A percentile compares a stretch with the other conserved stretches of the same genome.
phyloP scores from a whole-genome alignment of 2,329 filamentous ascomycete species.

The Chaetomiaceae sp. region DNA sequence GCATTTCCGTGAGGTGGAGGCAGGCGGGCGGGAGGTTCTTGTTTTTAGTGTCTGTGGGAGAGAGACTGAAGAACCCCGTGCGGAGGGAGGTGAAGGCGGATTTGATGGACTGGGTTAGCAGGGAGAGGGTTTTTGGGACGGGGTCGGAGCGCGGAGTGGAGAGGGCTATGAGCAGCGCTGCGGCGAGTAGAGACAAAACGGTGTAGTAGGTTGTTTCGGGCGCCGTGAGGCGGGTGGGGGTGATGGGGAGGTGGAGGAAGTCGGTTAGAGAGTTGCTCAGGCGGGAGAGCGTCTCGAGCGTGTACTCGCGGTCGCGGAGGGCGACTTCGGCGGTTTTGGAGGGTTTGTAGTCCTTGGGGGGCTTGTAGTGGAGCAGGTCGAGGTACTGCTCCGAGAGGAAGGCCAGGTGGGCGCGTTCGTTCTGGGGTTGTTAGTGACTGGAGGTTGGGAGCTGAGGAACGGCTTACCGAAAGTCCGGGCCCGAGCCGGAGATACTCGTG shows the following conservation, averaged over 20 bases:
- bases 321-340: constrained; percentile 35
- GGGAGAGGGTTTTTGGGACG: constrained; percentile 13
- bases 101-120: constrained; percentile 18
- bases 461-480: constrained; percentile 46
- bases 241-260: constrained; percentile 32
- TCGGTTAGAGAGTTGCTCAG: constrained; percentile 40
- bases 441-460: neutral
- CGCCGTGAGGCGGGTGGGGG: constrained; percentile 34
- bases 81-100: constrained; percentile 21
- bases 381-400: constrained; percentile 50
- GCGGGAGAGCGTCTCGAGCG: constrained; percentile 39
- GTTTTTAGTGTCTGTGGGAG: neutral
- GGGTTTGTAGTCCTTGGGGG: constrained; percentile 49
- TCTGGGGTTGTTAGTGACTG: constrained; percentile 32
- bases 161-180: constrained; percentile 25
- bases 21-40: neutral
- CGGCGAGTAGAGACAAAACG: constrained; percentile 38
- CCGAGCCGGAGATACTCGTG: constrained; percentile 46
- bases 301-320: constrained; percentile 41
- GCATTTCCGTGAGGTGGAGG: constrained; percentile 31
- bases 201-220: constrained; percentile 44
- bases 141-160: constrained; percentile 20
- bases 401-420: constrained; percentile 45
- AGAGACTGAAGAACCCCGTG: constrained; percentile 2
- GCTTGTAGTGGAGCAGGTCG: constrained; percentile 45